phyloP scores from a whole-genome alignment of 208 protist species.

The Trypanosoma melophagium region DNA sequence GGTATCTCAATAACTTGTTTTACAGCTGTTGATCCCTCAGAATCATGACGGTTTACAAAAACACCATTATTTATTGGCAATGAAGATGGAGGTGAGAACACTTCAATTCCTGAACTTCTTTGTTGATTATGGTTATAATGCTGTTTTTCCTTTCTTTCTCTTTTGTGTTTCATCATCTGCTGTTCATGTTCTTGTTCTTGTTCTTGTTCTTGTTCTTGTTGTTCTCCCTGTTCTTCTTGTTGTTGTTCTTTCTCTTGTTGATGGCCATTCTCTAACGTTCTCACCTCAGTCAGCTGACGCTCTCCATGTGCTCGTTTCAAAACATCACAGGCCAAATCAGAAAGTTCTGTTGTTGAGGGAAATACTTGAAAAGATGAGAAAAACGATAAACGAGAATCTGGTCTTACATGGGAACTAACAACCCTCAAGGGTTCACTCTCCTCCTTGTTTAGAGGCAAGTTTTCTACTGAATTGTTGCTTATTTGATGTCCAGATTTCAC shows the following conservation, averaged over 20 bases:
- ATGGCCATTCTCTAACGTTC: background rate
- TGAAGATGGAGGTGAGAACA: background rate
- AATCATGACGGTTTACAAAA: background rate
- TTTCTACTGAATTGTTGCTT: background rate
- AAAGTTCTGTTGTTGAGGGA: background rate
- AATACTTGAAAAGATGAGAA: slow-evolving; percentile 5
- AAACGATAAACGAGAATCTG: background rate
- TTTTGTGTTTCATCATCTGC: too few relatives aligned
- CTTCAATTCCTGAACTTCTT: background rate
- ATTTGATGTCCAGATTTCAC: slow-evolving; percentile 3
- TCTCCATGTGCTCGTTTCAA: background rate
- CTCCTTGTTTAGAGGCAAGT: background rate
- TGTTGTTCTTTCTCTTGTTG: background rate
- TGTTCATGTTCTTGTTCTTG: too few relatives aligned
- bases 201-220: too few relatives aligned
- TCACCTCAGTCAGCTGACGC: background rate
- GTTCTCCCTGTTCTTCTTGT: too few relatives aligned
- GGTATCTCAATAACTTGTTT: background rate
- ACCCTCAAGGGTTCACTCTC: background rate
- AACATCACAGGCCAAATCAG: slow-evolving; percentile 2
- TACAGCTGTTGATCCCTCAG: too few relatives aligned
- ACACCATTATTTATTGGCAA: background rate
- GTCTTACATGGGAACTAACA: background rate
- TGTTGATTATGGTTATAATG: too few relatives aligned
- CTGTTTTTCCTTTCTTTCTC: too few relatives aligned